These are phyloP conservation scores for Yarrowia keelungensis DNA, from an alignment of 805 yeast genomes.

Conservation along the genomic window DNA sequence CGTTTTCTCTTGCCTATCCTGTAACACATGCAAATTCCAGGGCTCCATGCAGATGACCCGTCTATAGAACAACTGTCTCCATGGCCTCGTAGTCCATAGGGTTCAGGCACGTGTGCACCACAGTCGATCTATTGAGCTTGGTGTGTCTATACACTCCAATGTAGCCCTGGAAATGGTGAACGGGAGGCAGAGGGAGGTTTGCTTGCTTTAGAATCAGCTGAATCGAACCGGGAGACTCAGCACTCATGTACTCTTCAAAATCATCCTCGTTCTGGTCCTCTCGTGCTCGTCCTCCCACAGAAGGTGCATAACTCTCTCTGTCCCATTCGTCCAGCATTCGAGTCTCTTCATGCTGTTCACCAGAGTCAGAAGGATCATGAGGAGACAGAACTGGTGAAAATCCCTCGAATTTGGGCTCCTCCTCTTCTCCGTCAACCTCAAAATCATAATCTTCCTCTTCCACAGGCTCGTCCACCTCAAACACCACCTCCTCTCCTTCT, in stretches of 20 bases:
- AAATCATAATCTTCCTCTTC: background rate
- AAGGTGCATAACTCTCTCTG: slow-evolving; percentile 30
- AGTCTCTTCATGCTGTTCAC: slow-evolving; percentile 6
- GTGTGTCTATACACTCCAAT: slow-evolving; percentile 35
- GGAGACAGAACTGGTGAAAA: slow-evolving; percentile 26
- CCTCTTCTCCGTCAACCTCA: background rate
- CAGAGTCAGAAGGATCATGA: slow-evolving; percentile 9
- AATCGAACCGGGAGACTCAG: slow-evolving; percentile 24
- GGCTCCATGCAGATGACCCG: too few relatives aligned
- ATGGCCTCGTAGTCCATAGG: slow-evolving; percentile 16
- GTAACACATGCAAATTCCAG: slow-evolving; percentile 1
- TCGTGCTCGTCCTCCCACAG: slow-evolving; percentile 8
- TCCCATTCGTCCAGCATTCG: slow-evolving; percentile 33
- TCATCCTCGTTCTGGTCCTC: slow-evolving; percentile 8
- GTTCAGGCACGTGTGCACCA: slow-evolving; percentile 27
- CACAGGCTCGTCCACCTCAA: slow-evolving; percentile 9
- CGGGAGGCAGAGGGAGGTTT: slow-evolving; percentile 12
- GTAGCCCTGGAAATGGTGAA: slow-evolving; percentile 32
- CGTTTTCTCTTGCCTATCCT: slow-evolving; percentile 1
- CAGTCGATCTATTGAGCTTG: slow-evolving; percentile 24
- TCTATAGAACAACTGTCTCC: slow-evolving; percentile 13
- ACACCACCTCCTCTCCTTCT: slow-evolving; percentile 27
- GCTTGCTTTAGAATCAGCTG: slow-evolving; percentile 3
- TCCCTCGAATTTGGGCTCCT: slow-evolving; percentile 11
- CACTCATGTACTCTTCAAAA: slow-evolving; percentile 4